Conservation (phyloP, 257 asterid species). For the Hygrophila difformis region DNA sequence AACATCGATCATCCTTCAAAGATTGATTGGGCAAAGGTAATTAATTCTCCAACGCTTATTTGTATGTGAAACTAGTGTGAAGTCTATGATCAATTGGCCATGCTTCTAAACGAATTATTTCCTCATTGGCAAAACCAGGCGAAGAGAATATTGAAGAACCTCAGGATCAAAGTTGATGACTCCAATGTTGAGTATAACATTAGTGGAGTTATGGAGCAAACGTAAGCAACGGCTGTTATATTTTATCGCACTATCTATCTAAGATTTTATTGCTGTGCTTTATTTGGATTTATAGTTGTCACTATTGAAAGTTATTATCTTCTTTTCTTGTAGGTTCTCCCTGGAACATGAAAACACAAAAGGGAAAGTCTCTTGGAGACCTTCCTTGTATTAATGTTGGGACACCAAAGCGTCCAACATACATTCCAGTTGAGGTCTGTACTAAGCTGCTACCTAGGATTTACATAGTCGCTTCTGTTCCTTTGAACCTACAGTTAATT, state of each 20-base stretch:
- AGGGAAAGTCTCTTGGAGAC: slow-evolving; percentile 27
- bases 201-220: slow-evolving; percentile 50
- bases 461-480: too few relatives aligned
- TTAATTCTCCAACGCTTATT: background rate
- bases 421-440: slow-evolving; percentile 59
- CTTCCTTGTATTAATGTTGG: slow-evolving; percentile 64
- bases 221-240: slow-evolving; percentile 20
- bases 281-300: background rate
- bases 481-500: background rate
- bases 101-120: background rate
- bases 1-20: slow-evolving; percentile 28
- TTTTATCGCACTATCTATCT: too few relatives aligned
- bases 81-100: background rate
- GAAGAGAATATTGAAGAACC: slow-evolving; percentile 47
- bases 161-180: slow-evolving; percentile 31
- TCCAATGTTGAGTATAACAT: slow-evolving; percentile 47
- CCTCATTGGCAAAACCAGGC: slow-evolving; percentile 37
- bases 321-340: slow-evolving; percentile 29
- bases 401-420: slow-evolving; percentile 54
- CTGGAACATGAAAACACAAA: slow-evolving; percentile 34
- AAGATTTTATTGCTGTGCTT: too few relatives aligned
- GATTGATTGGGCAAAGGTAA: slow-evolving; percentile 62
- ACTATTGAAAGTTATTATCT: background rate
- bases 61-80: background rate
- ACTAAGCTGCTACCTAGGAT: background rate